These are phyloP conservation scores for Pelargonium fulgidum DNA, from an alignment of 441 rosid species.

Conservation along the genomic window DNA sequence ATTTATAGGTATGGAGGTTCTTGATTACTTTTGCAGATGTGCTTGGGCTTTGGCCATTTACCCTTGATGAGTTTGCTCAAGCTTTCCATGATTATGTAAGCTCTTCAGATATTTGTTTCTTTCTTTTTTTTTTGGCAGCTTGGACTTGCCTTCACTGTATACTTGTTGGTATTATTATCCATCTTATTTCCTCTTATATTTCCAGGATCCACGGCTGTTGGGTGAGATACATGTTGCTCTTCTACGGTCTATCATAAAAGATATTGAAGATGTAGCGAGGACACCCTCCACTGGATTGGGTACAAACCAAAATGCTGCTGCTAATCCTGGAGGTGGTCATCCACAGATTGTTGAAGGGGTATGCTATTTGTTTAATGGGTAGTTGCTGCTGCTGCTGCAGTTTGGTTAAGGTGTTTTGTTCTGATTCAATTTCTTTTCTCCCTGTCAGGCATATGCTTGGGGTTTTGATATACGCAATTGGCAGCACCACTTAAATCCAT, in stretches of 20 bases:
- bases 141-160: slow-evolving; percentile 13
- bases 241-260: slow-evolving; percentile 61
- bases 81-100: slow-evolving; percentile 81
- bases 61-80: slow-evolving; percentile 78
- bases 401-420: background rate
- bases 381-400: slow-evolving; percentile 3
- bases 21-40: slow-evolving; percentile 68
- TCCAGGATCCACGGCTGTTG: slow-evolving; percentile 69
- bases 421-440: slow-evolving; percentile 17
- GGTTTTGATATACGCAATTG: slow-evolving; percentile 77
- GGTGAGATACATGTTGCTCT: slow-evolving; percentile 76
- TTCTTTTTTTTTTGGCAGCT: slow-evolving; percentile 8
- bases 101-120: slow-evolving; percentile 7
- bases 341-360: slow-evolving; percentile 85
- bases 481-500: slow-evolving; percentile 58
- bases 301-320: slow-evolving; percentile 51
- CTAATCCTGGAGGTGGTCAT: slow-evolving; percentile 79
- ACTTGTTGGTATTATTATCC: slow-evolving; percentile 22
- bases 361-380: slow-evolving; percentile 24
- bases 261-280: slow-evolving; percentile 73
- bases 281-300: slow-evolving; percentile 49
- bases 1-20: slow-evolving; percentile 75
- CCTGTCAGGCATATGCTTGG: slow-evolving; percentile 71
- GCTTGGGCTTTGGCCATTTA: slow-evolving; percentile 88
- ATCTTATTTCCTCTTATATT: slow-evolving; percentile 20